Conservation (phyloP, 352 stramenopile genomes). For the Peronosclerospora sorghi region DNA sequence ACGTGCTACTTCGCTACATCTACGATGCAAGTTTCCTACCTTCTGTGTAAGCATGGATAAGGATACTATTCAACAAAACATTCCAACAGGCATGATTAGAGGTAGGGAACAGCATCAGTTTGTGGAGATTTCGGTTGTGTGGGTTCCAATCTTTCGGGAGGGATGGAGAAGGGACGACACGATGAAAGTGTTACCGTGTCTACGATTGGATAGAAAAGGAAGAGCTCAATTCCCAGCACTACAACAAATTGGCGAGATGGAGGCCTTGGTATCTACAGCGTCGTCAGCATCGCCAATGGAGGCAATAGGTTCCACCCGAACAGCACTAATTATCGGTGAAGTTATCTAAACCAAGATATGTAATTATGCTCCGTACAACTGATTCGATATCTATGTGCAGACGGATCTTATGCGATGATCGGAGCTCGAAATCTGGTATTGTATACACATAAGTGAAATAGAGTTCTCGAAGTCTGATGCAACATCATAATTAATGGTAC, state of each 20-base stretch:
- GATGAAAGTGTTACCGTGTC: no score
- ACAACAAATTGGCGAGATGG: background rate
- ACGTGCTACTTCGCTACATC: slow-evolving; percentile 19
- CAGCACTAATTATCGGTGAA: slow-evolving; percentile 57
- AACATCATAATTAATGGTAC: background rate
- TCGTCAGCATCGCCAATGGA: slow-evolving; percentile 6
- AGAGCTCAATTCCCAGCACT: background rate
- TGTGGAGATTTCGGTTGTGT: slow-evolving; percentile 29
- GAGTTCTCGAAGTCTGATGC: background rate
- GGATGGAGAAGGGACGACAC: slow-evolving; percentile 12
- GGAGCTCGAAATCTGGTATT: slow-evolving; percentile 36
- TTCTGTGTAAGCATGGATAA: no score
- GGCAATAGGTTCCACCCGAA: slow-evolving; percentile 17
- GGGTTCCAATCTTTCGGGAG: slow-evolving; percentile 8
- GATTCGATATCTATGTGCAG: slow-evolving; percentile 18
- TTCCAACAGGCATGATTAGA: slow-evolving; percentile 46
- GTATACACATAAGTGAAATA: background rate
- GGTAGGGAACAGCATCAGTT: slow-evolving; percentile 12
- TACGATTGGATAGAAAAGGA: slow-evolving; percentile 15
- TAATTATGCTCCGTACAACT: background rate
- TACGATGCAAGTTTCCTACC: no score
- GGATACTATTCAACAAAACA: no score
- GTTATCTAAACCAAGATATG: background rate
- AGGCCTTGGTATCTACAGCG: slow-evolving; percentile 1
- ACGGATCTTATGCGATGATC: slow-evolving; percentile 62